These are phyloP conservation scores for Xylariaceae sp. DNA, from an alignment of 2,329 filamentous ascomycete genomes.

Conservation along the genomic window DNA sequence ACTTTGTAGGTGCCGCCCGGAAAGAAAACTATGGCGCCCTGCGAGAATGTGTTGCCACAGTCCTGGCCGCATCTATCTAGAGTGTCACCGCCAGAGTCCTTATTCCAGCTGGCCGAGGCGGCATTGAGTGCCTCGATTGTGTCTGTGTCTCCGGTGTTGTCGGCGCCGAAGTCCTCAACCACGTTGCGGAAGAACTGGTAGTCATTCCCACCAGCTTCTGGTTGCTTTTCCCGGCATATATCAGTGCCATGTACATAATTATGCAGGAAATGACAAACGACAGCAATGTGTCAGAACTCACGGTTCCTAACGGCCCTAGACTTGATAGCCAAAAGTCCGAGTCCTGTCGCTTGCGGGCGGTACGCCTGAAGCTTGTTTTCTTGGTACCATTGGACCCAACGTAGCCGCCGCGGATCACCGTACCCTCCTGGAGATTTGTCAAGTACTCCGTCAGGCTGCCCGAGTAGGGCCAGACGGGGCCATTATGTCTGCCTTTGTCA, in stretches of 20 bases:
- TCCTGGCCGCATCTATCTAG: slow-evolving; percentile 8
- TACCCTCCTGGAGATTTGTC: slow-evolving; percentile 14
- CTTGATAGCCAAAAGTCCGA: not conserved
- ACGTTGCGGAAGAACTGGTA: slow-evolving; percentile 27
- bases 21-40: slow-evolving; percentile 15
- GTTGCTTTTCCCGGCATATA: slow-evolving; percentile 19
- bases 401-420: slow-evolving; percentile 20
- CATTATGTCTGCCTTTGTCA: slow-evolving; percentile 30
- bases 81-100: not conserved
- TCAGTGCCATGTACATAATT: not conserved
- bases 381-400: slow-evolving; percentile 8
- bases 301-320: not conserved
- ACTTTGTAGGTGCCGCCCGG: slow-evolving; percentile 11
- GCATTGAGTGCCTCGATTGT: slow-evolving; percentile 9
- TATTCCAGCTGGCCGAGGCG: not conserved
- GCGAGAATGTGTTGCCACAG: slow-evolving; percentile 8
- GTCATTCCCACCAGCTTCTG: slow-evolving; percentile 11
- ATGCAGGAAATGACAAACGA: not conserved
- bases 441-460: slow-evolving; percentile 22
- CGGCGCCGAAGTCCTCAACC: slow-evolving; percentile 8
- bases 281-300: not conserved
- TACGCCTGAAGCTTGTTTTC: not conserved
- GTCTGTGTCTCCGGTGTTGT: not conserved
- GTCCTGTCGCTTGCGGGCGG: not conserved
- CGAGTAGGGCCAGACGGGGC: slow-evolving; percentile 28